These are phyloP conservation scores for Russula vinacea DNA, from an alignment of 768 basidiomycete species.

Conservation along the genomic window DNA sequence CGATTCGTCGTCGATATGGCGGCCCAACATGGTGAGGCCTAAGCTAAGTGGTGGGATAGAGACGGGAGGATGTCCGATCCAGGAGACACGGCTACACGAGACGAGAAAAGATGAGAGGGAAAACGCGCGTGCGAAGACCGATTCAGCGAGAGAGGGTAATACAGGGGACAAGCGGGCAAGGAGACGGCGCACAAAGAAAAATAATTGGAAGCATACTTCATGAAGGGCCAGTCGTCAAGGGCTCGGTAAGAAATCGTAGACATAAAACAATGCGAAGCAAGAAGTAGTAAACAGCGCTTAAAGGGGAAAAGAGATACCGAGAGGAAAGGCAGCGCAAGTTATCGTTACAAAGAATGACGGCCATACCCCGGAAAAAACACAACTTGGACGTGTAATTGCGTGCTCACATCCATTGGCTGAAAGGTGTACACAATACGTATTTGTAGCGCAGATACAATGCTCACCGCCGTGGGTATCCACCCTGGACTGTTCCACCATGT, in stretches of 20 bases:
- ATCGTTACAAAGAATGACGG: slow-evolving; percentile 21
- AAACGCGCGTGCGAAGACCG: slow-evolving; percentile 19
- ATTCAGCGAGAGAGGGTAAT: slow-evolving; percentile 25
- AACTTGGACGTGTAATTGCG: slow-evolving; percentile 12
- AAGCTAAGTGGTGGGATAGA: slow-evolving; percentile 23
- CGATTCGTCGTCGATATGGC: slow-evolving; percentile 24
- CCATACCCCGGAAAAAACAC: slow-evolving; percentile 15
- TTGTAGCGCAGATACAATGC: background rate
- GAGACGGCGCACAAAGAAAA: slow-evolving; percentile 9
- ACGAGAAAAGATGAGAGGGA: slow-evolving; percentile 10
- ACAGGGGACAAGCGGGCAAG: slow-evolving; percentile 23
- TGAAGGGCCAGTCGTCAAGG: slow-evolving; percentile 19
- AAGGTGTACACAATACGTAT: slow-evolving; percentile 14
- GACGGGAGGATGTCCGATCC: slow-evolving; percentile 24
- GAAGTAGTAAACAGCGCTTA: slow-evolving; percentile 23
- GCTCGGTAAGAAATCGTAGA: slow-evolving; percentile 2
- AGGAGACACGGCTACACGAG: slow-evolving; percentile 28
- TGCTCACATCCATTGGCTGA: slow-evolving; percentile 6
- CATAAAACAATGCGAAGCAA: slow-evolving; percentile 26
- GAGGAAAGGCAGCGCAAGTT: slow-evolving; percentile 18
- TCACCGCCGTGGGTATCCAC: slow-evolving; percentile 31
- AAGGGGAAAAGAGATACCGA: slow-evolving; percentile 13
- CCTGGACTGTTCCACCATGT: slow-evolving; percentile 29
- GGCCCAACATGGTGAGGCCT: slow-evolving; percentile 5
- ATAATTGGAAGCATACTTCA: slow-evolving; percentile 29